Conservation (phyloP, 768 basidiomycete species). For the Gloeophyllum trabeum region DNA sequence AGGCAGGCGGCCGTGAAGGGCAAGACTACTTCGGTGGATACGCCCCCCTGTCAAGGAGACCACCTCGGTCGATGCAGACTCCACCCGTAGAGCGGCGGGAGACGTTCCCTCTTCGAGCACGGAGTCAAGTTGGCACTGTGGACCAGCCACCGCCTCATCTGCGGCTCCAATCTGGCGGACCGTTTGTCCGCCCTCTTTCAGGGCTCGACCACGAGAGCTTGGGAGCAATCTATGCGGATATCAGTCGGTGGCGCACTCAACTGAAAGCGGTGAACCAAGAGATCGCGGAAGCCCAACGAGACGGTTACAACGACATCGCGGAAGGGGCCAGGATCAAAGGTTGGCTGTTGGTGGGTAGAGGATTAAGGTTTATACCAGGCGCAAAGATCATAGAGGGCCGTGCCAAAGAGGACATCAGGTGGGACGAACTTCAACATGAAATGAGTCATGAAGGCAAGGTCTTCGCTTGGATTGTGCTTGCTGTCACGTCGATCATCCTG, state of each 20-base stretch:
- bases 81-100: slow-evolving; percentile 32
- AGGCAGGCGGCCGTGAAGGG: slow-evolving; percentile 1
- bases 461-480: slow-evolving; percentile 48
- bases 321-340: slow-evolving; percentile 61
- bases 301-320: slow-evolving; percentile 62
- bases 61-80: background rate
- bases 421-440: slow-evolving; percentile 64
- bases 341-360: slow-evolving; percentile 69
- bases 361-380: slow-evolving; percentile 49
- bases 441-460: slow-evolving; percentile 30
- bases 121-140: slow-evolving; percentile 17
- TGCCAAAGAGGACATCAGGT: slow-evolving; percentile 75
- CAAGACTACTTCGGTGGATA: too few species aligned
- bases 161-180: slow-evolving; percentile 54
- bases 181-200: slow-evolving; percentile 67
- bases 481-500: slow-evolving; percentile 37
- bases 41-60: background rate
- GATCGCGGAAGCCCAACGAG: slow-evolving; percentile 57
- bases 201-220: slow-evolving; percentile 59
- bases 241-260: slow-evolving; percentile 56
- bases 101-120: slow-evolving; percentile 48
- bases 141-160: slow-evolving; percentile 50
- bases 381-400: slow-evolving; percentile 65
- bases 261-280: slow-evolving; percentile 66
- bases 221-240: slow-evolving; percentile 54